Conservation (phyloP, 768 basidiomycete species). For the Leccinum barrowsii region DNA sequence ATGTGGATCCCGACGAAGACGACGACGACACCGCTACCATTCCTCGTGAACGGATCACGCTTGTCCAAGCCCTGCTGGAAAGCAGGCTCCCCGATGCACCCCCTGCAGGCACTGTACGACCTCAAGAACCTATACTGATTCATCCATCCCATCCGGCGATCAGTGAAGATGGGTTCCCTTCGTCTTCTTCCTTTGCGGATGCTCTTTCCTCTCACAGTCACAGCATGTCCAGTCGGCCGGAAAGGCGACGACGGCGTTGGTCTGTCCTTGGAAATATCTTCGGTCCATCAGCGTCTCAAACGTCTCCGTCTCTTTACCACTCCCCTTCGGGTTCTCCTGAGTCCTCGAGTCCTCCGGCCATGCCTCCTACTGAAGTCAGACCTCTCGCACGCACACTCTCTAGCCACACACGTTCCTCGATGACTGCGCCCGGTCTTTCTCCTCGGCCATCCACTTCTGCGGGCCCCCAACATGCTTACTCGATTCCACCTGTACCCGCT, state of each 20-base stretch:
- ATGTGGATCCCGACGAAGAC: conserved; percentile 53
- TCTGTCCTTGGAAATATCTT: conserved; percentile 59
- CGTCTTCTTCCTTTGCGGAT: conserved; percentile 49
- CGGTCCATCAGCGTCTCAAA: conserved; percentile 21
- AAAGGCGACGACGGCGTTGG: conserved; percentile 63
- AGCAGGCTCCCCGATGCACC: conserved; percentile 75
- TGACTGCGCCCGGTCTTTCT: conserved; percentile 10
- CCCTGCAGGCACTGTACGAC: conserved; percentile 59
- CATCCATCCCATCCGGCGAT: conserved; percentile 38
- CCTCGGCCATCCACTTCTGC: conserved; percentile 37
- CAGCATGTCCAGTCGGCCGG: conserved; percentile 31
- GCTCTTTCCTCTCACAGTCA: conserved; percentile 31
- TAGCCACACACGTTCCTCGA: conserved; percentile 13
- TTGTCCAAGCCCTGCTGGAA: conserved; percentile 73
- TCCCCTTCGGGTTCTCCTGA: conserved; percentile 17
- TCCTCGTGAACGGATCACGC: conserved; percentile 59
- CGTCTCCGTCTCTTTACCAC: conserved; percentile 25
- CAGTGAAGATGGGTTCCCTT: conserved; percentile 41
- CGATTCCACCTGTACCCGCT: conserved; percentile 20
- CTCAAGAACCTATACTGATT: conserved; percentile 69
- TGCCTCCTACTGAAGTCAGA: conserved; percentile 15
- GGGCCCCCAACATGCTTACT: conserved; percentile 19
- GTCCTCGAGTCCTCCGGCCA: conserved; percentile 17
- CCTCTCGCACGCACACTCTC: conserved; percentile 28
- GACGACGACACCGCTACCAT: conserved; percentile 43